phyloP scores from a whole-genome alignment of 169 alveolate genomes.

The Amoebophrya sp. region DNA sequence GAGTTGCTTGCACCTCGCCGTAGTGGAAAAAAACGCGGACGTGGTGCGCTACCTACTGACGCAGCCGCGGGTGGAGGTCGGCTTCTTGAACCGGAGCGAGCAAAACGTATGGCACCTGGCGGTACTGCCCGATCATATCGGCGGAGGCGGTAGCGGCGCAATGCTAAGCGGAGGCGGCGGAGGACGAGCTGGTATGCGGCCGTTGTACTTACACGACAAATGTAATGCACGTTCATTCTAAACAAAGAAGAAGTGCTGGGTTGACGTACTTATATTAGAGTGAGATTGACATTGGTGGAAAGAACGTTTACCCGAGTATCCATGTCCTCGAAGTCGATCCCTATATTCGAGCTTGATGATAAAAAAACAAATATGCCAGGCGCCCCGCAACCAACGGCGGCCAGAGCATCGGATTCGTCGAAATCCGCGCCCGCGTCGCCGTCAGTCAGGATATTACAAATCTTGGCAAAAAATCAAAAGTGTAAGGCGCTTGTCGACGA shows the following conservation, averaged over 20 bases:
- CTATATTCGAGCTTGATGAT: no score
- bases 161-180: neutral
- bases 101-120: neutral
- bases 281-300: neutral
- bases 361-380: no score
- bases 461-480: neutral
- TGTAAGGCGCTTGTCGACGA: neutral
- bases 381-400: no score
- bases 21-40: neutral
- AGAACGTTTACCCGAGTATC: neutral
- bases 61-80: neutral
- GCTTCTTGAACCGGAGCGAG: neutral
- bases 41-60: neutral
- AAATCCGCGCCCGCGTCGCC: no score
- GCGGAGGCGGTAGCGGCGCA: neutral
- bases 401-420: no score
- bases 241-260: no score
- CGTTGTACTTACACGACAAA: neutral
- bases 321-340: no score
- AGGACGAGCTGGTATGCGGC: neutral
- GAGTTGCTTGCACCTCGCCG: neutral
- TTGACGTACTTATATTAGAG: no score
- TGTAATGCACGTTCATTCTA: neutral
- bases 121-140: neutral
- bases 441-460: neutral